These are phyloP conservation scores for Corynespora cassiicola DNA, from an alignment of 2,329 filamentous ascomycete species.

Conservation along the genomic window DNA sequence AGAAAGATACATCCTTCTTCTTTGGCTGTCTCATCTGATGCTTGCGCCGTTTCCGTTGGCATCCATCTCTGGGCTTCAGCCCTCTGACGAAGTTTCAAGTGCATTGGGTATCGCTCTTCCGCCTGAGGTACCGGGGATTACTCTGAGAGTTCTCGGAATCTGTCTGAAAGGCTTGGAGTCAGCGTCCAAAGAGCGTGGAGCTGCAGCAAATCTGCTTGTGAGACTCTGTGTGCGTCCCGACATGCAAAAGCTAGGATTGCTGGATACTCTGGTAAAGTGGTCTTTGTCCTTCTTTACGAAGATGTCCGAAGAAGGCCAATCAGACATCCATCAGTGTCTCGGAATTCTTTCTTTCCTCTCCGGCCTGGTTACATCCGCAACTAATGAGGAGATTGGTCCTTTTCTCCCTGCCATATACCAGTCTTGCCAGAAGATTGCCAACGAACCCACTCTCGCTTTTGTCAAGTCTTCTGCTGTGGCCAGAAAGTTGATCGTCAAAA, in stretches of 20 bases:
- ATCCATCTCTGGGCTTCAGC: constrained; percentile 72
- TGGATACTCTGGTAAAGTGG: constrained; percentile 74
- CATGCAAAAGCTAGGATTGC: constrained; percentile 79
- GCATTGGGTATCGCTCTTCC: constrained; percentile 62
- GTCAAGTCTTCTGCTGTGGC: constrained; percentile 78
- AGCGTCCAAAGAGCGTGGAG: constrained; percentile 86
- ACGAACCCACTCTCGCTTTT: constrained; percentile 57
- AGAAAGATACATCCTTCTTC: constrained; percentile 82
- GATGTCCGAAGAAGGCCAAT: constrained; percentile 41
- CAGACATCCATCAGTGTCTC: constrained; percentile 76
- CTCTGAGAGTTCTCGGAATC: constrained; percentile 72
- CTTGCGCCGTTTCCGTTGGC: constrained; percentile 86
- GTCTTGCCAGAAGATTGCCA: constrained; percentile 66
- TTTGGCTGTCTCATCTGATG: constrained; percentile 71
- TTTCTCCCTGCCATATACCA: constrained; percentile 72
- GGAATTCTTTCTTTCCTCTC: constrained; percentile 82
- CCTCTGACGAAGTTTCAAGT: constrained; percentile 35
- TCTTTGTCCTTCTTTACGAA: constrained; percentile 67
- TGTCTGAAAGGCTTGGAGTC: constrained; percentile 74
- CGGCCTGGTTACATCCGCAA: constrained; percentile 73
- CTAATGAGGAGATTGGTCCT: constrained; percentile 75
- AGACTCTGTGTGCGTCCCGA: constrained; percentile 83
- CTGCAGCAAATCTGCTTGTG: constrained; percentile 82
- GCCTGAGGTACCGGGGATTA: constrained; percentile 69
- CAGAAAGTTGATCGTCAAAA: constrained; percentile 83